Conservation (phyloP, 2,329 filamentous ascomycete species). For the Colletotrichum plurivorum region DNA sequence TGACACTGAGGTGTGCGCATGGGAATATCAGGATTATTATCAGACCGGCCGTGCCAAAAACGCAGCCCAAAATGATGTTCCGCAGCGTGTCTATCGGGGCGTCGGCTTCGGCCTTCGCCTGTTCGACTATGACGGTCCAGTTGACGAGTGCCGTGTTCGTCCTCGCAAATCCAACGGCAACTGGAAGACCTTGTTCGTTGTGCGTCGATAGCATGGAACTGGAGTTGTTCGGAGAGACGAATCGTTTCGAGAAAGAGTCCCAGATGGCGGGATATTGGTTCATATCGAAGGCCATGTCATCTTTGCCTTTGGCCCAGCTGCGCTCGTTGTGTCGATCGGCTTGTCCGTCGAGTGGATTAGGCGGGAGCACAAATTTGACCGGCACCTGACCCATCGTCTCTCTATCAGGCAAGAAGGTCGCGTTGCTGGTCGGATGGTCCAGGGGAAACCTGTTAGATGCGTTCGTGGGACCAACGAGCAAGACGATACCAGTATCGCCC, state of each 20-base stretch:
- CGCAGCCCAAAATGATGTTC: constrained; percentile 84
- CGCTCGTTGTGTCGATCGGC: constrained; percentile 64
- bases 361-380: constrained; percentile 75
- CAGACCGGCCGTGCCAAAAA: constrained; percentile 85
- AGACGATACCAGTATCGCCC: constrained; percentile 76
- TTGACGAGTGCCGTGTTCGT: constrained; percentile 78
- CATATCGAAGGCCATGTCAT: constrained; percentile 68
- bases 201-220: constrained; percentile 76
- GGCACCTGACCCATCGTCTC: constrained; percentile 56
- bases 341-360: constrained; percentile 55
- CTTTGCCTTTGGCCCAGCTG: constrained; percentile 57
- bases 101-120: constrained; percentile 81
- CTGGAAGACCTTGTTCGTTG: constrained; percentile 78
- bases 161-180: constrained; percentile 86
- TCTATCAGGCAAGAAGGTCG: constrained; percentile 56
- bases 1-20: constrained; percentile 84
- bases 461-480: constrained; percentile 78
- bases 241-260: constrained; percentile 68
- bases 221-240: constrained; percentile 73
- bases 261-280: constrained; percentile 74
- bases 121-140: constrained; percentile 88
- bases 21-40: constrained; percentile 82
- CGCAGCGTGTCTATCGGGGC: constrained; percentile 81
- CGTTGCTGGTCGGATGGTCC: constrained; percentile 60
- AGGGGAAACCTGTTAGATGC: constrained; percentile 74